Conservation (phyloP, 2,329 filamentous ascomycete species). For the Arthrobotrys entomopaga region DNA sequence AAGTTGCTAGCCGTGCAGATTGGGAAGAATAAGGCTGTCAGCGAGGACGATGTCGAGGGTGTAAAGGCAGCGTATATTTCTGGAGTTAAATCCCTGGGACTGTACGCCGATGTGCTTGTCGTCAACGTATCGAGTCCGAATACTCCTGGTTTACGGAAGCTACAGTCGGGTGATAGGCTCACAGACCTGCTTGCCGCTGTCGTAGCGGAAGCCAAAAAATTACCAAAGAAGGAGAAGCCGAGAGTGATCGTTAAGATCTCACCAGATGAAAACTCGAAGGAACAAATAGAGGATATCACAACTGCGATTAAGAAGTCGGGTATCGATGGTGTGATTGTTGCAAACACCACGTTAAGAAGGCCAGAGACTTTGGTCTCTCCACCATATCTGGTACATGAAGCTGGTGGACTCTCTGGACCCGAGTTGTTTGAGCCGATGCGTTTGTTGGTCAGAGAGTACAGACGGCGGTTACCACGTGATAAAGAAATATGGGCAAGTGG, state of each 20-base stretch:
- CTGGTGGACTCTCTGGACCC: constrained; percentile 88
- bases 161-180: constrained; percentile 85
- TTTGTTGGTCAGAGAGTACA: constrained; percentile 80
- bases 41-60: constrained; percentile 83
- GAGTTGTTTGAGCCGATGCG: constrained; percentile 85
- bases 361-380: constrained; percentile 75
- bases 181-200: constrained; percentile 83
- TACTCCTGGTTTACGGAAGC: constrained; percentile 85
- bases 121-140: constrained; percentile 98
- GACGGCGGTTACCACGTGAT: constrained; percentile 71
- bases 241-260: constrained; percentile 98
- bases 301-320: constrained; percentile 83
- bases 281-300: constrained; percentile 87
- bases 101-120: constrained; percentile 93
- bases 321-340: constrained; percentile 94
- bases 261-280: constrained; percentile 87
- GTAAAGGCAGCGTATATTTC: constrained; percentile 84
- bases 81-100: constrained; percentile 82
- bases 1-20: constrained; percentile 88
- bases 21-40: constrained; percentile 94
- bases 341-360: constrained; percentile 92
- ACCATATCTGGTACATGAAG: constrained; percentile 75
- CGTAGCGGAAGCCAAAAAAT: constrained; percentile 75
- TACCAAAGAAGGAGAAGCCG: constrained; percentile 77
- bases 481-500: constrained; percentile 88